These are phyloP conservation scores for Nothophytophthora sp. DNA, from an alignment of 352 stramenopile species.

Conservation along the genomic window DNA sequence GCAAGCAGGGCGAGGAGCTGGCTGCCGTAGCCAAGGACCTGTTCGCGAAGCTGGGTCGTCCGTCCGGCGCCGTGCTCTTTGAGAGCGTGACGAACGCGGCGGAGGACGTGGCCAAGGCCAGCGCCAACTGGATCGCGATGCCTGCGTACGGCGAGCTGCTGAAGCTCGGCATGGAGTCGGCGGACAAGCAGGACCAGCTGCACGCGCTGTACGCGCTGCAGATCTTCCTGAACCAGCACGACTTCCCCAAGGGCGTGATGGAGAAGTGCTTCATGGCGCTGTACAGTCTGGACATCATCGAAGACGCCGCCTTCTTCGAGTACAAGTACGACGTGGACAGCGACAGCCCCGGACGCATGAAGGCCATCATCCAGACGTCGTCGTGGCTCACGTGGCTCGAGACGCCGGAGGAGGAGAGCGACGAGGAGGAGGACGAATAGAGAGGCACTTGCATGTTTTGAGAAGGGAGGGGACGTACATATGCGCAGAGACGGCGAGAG, in stretches of 20 bases:
- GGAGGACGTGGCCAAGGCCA: constrained; percentile 71
- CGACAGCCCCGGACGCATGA: constrained; percentile 74
- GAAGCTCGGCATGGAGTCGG: constrained; percentile 46
- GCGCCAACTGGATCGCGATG: constrained; percentile 79
- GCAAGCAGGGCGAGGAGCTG: constrained; percentile 71
- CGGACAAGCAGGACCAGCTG: constrained; percentile 68
- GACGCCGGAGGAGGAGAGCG: constrained; percentile 70
- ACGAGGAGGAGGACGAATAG: constrained; percentile 83
- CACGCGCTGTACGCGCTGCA: constrained; percentile 78
- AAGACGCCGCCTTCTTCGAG: constrained; percentile 80
- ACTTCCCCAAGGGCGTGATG: constrained; percentile 78
- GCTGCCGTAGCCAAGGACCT: constrained; percentile 47
- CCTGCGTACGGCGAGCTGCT: constrained; percentile 66
- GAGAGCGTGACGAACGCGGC: constrained; percentile 50
- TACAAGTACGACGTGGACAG: constrained; percentile 88
- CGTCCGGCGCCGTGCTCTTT: constrained; percentile 52
- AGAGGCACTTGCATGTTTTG: constrained; percentile 24
- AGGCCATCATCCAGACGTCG: constrained; percentile 82
- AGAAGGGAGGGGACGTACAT: constrained; percentile 13
- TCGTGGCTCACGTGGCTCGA: constrained; percentile 85
- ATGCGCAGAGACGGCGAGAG: constrained; percentile 3
- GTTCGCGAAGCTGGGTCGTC: constrained; percentile 45
- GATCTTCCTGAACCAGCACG: constrained; percentile 70
- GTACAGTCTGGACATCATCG: constrained; percentile 82
- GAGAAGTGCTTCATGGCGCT: constrained; percentile 88